Conservation (phyloP, 2,329 filamentous ascomycete species). For the Xylaria sp. region DNA sequence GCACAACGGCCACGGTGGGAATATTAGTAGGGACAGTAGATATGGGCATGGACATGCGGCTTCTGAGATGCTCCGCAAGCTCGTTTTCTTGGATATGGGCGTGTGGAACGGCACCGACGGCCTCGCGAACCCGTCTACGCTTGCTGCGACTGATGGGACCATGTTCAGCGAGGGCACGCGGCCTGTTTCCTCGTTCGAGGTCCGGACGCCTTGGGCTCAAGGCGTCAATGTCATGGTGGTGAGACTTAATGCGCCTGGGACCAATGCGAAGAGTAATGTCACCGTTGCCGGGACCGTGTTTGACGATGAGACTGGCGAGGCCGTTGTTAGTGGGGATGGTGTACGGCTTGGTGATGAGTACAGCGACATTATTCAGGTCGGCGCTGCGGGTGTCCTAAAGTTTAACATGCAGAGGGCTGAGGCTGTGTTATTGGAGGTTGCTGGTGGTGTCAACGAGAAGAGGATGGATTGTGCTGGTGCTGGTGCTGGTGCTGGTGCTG, state of each 20-base stretch:
- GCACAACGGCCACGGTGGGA: background rate
- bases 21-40: background rate
- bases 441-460: slow-evolving; percentile 15
- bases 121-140: slow-evolving; percentile 51
- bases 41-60: no score
- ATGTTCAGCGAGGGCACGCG: slow-evolving; percentile 48
- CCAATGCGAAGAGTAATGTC: slow-evolving; percentile 52
- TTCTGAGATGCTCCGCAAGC: background rate
- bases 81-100: slow-evolving; percentile 23
- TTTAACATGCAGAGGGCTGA: slow-evolving; percentile 48
- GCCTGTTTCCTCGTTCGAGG: slow-evolving; percentile 43
- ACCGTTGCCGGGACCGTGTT: slow-evolving; percentile 50
- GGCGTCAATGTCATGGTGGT: slow-evolving; percentile 43
- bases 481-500: background rate
- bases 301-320: slow-evolving; percentile 45
- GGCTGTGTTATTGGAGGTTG: slow-evolving; percentile 49
- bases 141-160: slow-evolving; percentile 48
- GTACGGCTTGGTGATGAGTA: slow-evolving; percentile 27
- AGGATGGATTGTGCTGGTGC: background rate
- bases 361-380: slow-evolving; percentile 46
- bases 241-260: slow-evolving; percentile 50
- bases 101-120: slow-evolving; percentile 53
- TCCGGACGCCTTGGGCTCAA: slow-evolving; percentile 49
- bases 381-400: slow-evolving; percentile 43
- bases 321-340: slow-evolving; percentile 37